Base-by-base conservation (phyloP, 78 protist species). In the Cavenderia fasciculata region DNA sequence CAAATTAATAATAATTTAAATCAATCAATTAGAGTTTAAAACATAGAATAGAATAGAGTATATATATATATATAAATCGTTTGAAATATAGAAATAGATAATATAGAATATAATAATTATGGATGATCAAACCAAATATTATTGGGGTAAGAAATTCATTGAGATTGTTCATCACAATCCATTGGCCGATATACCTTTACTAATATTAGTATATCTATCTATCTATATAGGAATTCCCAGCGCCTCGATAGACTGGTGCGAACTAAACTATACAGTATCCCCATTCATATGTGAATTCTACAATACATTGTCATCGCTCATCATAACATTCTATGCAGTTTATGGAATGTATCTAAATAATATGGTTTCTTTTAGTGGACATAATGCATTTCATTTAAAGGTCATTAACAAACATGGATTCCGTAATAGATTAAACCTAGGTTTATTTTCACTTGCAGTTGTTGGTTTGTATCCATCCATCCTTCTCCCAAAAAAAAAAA, bases 161-260 rank as follows among this genome's bases (percentile, higher is more conserved):
- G n/a, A n/a, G n/a, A n/a, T n/a, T n/a, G n/a, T n/a, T n/a, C n/a
- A n/a, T n/a, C n/a, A n/a, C n/a, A n/a, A n/a, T n/a, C n/a, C n/a
- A n/a, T n/a, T n/a, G n/a, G n/a, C n/a, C n/a, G n/a, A n/a, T n/a
- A n/a, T n/a, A n/a, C n/a, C n/a, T n/a, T n/a, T n/a, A n/a, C n/a
- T n/a, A n/a, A n/a, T n/a, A n/a, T n/a, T n/a, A n/a, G n/a, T n/a
- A n/a, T n/a, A n/a, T n/a, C n/a, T n/a, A n/a, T n/a, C n/a, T n/a
- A n/a, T n/a, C n/a, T 82, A 66, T 46, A 66, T 74, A 75, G 89
- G 89, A 6, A 44, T 44, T 2, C 66, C 68, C 25, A 72, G 85
- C 23, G 40, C 92, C 40, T 36, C 43, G 11, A 76, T 87, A 23
- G 93, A 87, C 74, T 87, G 93, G 93, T 87, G 93, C 51, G 93